These are phyloP conservation scores for Pharnaceum exiguum DNA, from an alignment of 148 eudicot genomes.

Conservation along the genomic window DNA sequence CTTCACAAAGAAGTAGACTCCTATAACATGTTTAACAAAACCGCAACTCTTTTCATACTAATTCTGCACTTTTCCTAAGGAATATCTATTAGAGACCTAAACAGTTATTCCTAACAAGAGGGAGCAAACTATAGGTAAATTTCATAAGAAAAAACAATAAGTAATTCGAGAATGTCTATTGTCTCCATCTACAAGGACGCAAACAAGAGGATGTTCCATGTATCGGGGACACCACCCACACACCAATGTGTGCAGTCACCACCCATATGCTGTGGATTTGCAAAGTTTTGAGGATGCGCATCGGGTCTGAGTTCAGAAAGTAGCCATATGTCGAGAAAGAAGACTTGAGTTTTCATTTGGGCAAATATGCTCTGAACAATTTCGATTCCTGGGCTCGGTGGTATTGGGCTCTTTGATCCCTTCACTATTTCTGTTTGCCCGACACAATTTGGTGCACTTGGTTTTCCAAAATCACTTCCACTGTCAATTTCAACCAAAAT, in stretches of 20 bases:
- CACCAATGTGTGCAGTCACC: constrained; percentile 25
- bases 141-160: too few species aligned
- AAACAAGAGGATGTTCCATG: constrained; percentile 19
- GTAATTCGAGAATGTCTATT: background rate
- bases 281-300: constrained; percentile 17
- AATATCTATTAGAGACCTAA: too few species aligned
- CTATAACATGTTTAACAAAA: too few species aligned
- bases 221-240: constrained; percentile 15
- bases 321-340: constrained; percentile 20
- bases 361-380: constrained; percentile 14
- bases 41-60: too few species aligned
- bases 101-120: too few species aligned
- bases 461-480: constrained; percentile 15
- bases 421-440: constrained; percentile 7
- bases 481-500: background rate
- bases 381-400: background rate
- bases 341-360: constrained; percentile 14
- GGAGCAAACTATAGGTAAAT: too few species aligned
- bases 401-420: constrained; percentile 5
- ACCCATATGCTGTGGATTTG: background rate
- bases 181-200: background rate
- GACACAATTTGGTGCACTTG: background rate
- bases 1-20: too few species aligned
- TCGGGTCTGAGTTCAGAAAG: constrained; percentile 27
- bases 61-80: too few species aligned